phyloP scores from a whole-genome alignment of 768 basidiomycete genomes.

The Leccinellum albellum region DNA sequence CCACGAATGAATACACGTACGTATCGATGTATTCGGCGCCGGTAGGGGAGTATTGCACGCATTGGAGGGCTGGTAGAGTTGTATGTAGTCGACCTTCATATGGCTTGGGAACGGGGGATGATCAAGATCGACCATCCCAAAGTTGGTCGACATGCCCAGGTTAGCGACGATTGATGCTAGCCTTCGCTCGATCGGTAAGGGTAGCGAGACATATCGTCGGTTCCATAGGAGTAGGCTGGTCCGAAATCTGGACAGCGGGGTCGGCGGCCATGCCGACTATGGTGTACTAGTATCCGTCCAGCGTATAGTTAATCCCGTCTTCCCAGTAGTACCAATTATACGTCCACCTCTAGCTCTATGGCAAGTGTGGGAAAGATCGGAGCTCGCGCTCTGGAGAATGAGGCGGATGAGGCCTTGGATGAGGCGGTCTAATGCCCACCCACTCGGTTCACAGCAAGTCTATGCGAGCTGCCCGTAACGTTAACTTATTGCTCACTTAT shows the following conservation, averaged over 20 bases:
- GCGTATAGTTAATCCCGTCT: background rate
- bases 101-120: slow-evolving; percentile 49
- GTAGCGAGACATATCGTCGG: slow-evolving; percentile 62
- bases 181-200: background rate
- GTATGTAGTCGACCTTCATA: slow-evolving; percentile 52
- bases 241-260: slow-evolving; percentile 51
- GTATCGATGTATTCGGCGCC: slow-evolving; percentile 68
- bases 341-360: too few species aligned
- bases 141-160: slow-evolving; percentile 58
- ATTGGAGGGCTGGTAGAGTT: slow-evolving; percentile 68
- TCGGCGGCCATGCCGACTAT: slow-evolving; percentile 66
- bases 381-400: too few species aligned
- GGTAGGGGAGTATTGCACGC: slow-evolving; percentile 62
- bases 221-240: slow-evolving; percentile 72
- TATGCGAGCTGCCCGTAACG: too few species aligned
- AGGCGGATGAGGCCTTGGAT: too few species aligned
- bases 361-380: too few species aligned
- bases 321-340: background rate
- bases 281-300: slow-evolving; percentile 60
- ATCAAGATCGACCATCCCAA: slow-evolving; percentile 52
- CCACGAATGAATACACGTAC: slow-evolving; percentile 32
- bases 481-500: too few species aligned
- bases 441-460: too few species aligned
- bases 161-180: slow-evolving; percentile 54
- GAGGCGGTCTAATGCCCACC: too few species aligned